A percentile compares a stretch with the other conserved stretches of the same genome.
Evolutionary conservation across 768 basidiomycete species (phyloP).

Genomic region (Boletus subparvulus): DNA sequence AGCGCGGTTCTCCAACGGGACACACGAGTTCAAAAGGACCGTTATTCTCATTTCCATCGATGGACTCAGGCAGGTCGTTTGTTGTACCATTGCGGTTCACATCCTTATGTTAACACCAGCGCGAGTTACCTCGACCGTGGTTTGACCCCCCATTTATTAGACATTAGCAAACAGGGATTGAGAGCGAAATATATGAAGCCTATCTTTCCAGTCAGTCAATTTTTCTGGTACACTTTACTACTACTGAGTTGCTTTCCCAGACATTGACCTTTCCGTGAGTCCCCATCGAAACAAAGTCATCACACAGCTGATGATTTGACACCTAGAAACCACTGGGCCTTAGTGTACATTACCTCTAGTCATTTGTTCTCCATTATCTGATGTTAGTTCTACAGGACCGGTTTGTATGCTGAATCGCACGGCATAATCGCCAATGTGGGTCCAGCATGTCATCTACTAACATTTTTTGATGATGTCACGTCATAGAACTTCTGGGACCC

Average conservation of each 20-base stretch:
- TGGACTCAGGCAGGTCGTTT: conserved; percentile 60
- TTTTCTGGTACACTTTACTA: not conserved
- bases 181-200: conserved; percentile 85
- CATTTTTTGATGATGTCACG: not conserved
- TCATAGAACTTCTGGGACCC: conserved; percentile 88
- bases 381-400: conserved; percentile 61
- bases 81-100: not conserved
- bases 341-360: conserved; percentile 55
- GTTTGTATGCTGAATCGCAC: conserved; percentile 85
- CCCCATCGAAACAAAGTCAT: not conserved
- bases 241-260: conserved; percentile 39
- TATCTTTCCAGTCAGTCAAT: conserved; percentile 74
- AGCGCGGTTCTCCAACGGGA: conserved; percentile 69
- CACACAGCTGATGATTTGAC: conserved; percentile 1
- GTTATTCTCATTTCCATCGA: conserved; percentile 87
- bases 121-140: conserved; percentile 88
- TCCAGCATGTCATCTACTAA: not conserved
- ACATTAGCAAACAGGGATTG: conserved; percentile 77
- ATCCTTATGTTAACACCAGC: conserved; percentile 36
- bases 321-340: conserved; percentile 83
- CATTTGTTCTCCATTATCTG: not conserved
- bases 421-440: conserved; percentile 87
- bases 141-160: conserved; percentile 78
- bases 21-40: conserved; percentile 77
- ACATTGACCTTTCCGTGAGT: conserved; percentile 89